These are phyloP conservation scores for Medicago truncatula DNA, from an alignment of 306 rosid genomes.

Conservation along the genomic window MtrunA17r5.0-ANR NC_053042.1:37644501-37645000, in stretches of 20 bases:
- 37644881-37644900: slow-evolving; percentile 90
- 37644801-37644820: slow-evolving; percentile 97
- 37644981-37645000: slow-evolving; percentile 72
- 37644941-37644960: slow-evolving; percentile 93
- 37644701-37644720: not conserved
- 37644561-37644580: not conserved
- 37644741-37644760: slow-evolving; percentile 48
- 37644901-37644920: slow-evolving; percentile 80
- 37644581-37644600: not conserved
- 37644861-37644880: slow-evolving; percentile 99
- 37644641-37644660: not conserved
- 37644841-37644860: slow-evolving; percentile 87
- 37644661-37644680: slow-evolving; percentile 1
- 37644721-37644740: slow-evolving; percentile 1
- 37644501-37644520: not conserved
- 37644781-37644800: slow-evolving; percentile 94
- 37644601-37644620: slow-evolving; percentile 6
- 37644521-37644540: not conserved
- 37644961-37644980: slow-evolving; percentile 98
- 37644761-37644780: slow-evolving; percentile 97
- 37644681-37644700: not conserved
- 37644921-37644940: slow-evolving; percentile 98
- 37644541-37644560: not conserved
- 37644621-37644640: slow-evolving; percentile 19
- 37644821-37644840: slow-evolving; percentile 90